Evolutionary conservation across 1,284 basidiomycete species (phyloP).

Genomic region (Cryptococcus sp.): DNA sequence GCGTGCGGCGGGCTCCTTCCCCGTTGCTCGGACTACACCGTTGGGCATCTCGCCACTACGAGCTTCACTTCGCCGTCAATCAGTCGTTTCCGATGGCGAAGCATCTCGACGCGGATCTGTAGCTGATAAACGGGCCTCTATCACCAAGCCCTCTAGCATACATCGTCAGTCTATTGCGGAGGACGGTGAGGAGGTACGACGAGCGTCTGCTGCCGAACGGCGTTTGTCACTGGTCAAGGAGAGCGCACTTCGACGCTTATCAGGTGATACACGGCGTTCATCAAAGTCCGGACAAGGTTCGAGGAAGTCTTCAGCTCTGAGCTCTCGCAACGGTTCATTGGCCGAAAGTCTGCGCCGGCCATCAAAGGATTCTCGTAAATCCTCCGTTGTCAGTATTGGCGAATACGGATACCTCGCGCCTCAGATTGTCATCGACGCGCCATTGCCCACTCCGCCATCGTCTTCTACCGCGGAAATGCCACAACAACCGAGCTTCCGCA

Average conservation of each 20-base stretch:
- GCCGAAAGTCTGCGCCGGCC: conserved; percentile 1
- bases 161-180: conserved; percentile 2
- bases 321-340: neutral
- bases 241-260: conserved; percentile 10
- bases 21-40: conserved; percentile 23
- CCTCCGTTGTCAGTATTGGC: conserved; percentile 32
- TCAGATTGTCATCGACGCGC: conserved; percentile 32
- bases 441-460: conserved; percentile 1
- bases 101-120: conserved; percentile 17
- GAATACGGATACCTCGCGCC: conserved; percentile 42
- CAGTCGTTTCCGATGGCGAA: conserved; percentile 26
- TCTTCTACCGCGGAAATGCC: neutral
- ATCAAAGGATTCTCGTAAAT: conserved; percentile 8
- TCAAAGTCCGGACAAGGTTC: conserved; percentile 2
- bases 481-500: neutral
- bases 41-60: conserved; percentile 31
- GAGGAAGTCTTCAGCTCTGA: conserved; percentile 2
- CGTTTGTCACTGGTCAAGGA: conserved; percentile 21
- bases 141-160: conserved; percentile 7
- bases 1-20: conserved; percentile 24
- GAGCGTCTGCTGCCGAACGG: conserved; percentile 18
- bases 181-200: conserved; percentile 6
- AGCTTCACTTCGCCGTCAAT: conserved; percentile 26
- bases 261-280: conserved; percentile 10
- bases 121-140: conserved; percentile 18